These are phyloP conservation scores for Hypoxylon sp. DNA, from an alignment of 2,329 filamentous ascomycete genomes.

Conservation along the genomic window DNA sequence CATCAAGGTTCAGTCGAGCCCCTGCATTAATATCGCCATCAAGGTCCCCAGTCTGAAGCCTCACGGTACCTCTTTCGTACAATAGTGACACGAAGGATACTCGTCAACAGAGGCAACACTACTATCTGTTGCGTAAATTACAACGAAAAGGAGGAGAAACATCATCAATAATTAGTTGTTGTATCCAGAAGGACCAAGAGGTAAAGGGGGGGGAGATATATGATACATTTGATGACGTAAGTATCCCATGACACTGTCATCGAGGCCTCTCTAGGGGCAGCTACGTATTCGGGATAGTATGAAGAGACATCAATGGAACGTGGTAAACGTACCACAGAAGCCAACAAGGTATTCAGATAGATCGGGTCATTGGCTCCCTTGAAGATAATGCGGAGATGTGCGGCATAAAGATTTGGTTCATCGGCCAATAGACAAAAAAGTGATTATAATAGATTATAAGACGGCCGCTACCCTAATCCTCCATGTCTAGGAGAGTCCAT, in stretches of 20 bases:
- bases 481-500: not conserved
- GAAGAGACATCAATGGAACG: not conserved
- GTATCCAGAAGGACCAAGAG: no score
- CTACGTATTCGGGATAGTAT: not conserved
- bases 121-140: no score
- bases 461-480: no score
- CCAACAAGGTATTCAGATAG: slow-evolving; percentile 16
- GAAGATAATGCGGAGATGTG: not conserved
- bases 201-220: no score
- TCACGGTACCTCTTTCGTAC: slow-evolving; percentile 2
- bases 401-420: no score
- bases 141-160: no score
- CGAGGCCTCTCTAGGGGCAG: not conserved
- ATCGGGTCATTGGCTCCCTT: not conserved
- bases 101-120: no score
- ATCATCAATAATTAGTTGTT: no score
- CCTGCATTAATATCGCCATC: slow-evolving; percentile 25
- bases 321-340: not conserved
- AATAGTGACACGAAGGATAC: not conserved
- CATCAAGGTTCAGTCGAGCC: slow-evolving; percentile 27
- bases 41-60: slow-evolving; percentile 16
- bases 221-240: no score
- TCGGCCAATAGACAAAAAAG: no score
- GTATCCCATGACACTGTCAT: no score
- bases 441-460: no score